phyloP scores from a whole-genome alignment of 768 basidiomycete species.

The Phanerodontia chrysosporium region DNA sequence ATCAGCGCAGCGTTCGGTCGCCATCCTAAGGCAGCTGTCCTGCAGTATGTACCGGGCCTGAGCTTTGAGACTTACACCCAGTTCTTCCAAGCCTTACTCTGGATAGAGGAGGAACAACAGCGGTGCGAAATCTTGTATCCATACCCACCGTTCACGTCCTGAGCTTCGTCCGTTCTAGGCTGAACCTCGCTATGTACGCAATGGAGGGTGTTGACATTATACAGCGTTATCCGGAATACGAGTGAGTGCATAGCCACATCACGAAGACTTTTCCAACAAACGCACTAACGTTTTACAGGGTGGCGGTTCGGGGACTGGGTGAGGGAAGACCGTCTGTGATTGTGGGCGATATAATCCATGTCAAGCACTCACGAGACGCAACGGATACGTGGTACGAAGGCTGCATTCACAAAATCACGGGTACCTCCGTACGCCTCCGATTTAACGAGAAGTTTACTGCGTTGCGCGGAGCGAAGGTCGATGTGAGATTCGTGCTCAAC shows the following conservation, averaged over 20 bases:
- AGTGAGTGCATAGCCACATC: neutral
- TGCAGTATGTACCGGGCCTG: constrained; percentile 34
- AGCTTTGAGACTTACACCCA: constrained; percentile 35
- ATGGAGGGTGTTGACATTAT: constrained; percentile 6
- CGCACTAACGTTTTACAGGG: constrained; percentile 13
- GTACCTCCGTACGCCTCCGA: constrained; percentile 46
- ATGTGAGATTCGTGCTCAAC: constrained; percentile 51
- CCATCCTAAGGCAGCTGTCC: neutral
- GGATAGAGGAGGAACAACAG: constrained; percentile 47
- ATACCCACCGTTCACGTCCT: neutral
- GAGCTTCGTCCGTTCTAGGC: constrained; percentile 18
- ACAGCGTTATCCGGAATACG: neutral
- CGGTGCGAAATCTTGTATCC: constrained; percentile 27
- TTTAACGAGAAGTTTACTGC: constrained; percentile 41
- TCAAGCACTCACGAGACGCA: constrained; percentile 35
- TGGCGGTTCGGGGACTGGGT: constrained; percentile 23
- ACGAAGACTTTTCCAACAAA: neutral
- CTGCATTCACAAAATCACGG: constrained; percentile 47
- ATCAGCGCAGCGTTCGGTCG: neutral
- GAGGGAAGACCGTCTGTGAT: constrained; percentile 34
- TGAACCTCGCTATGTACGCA: constrained; percentile 29
- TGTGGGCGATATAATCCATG: constrained; percentile 40
- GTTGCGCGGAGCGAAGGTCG: constrained; percentile 35
- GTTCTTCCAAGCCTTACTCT: constrained; percentile 43
- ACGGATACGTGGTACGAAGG: constrained; percentile 55